Evolutionary conservation across 495 filamentous ascomycete species (phyloP), one percentile per base, ranked within the genome.

Genomic region (Penicillium diatomitis): DNA sequence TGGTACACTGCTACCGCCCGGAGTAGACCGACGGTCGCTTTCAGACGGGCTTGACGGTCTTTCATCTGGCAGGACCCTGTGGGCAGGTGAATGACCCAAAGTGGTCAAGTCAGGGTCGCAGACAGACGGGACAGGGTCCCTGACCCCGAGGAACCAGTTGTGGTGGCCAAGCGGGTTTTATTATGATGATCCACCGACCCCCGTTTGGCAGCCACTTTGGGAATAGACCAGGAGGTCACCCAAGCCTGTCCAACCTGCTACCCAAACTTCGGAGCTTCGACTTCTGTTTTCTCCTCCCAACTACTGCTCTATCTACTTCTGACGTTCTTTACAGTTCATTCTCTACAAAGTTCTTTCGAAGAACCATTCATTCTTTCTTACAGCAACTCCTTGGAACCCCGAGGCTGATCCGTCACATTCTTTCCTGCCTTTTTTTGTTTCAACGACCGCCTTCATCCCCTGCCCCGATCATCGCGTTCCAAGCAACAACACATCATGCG

Each of bases 401-500:
- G 29, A 40, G 10, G 27, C 28, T 29, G 45, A 20, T 39, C 39
- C 12, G 32, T 20, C 34, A 32, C 31, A 41, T 39, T 44, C 28
- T 45, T 45, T 38, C 42, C 20, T 20, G 40, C 9, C 38, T 42
- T 50, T 37, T 46, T 41, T 43, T 28, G 31, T 40, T 49, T 50
- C 36, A 8, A 28, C 32, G 35, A 39, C 20, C 20, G 20, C 20
- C 20, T 20, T 20, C 35, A 34, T 46, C 39, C 32, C 38, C 11
- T 40, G 11, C 20, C 35, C 54, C 54, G 29, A 11, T 36, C 46
- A 27, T 42, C 58, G 39, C 44, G 35, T 51, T 47, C 27, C 40
- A 47, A 31, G 40, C 41, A 30, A n/a, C 6, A 45, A n/a, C 6
- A 45, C 52, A 72, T 30, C 54, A 79, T 79, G 75, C 74, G 68